These are phyloP conservation scores for Stachybotrys chartarum DNA, from an alignment of 2,329 filamentous ascomycete genomes.

Conservation along the genomic window DNA sequence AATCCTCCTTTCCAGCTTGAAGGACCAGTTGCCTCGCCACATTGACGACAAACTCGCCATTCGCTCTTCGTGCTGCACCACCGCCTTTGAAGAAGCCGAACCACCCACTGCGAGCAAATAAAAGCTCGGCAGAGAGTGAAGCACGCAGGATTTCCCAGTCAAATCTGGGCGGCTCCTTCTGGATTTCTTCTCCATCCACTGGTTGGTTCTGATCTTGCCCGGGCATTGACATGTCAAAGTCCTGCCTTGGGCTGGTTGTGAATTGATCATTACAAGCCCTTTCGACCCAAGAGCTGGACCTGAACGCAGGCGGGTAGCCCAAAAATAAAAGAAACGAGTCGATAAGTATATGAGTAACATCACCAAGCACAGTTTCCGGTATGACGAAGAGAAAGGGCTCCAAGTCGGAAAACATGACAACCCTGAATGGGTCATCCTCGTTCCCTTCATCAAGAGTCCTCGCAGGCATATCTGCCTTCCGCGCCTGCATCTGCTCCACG, in stretches of 20 bases:
- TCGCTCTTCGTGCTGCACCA: constrained; percentile 2
- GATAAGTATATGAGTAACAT: constrained; percentile 42
- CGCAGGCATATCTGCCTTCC: constrained; percentile 54
- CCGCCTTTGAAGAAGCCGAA: constrained; percentile 33
- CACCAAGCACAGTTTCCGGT: constrained; percentile 26
- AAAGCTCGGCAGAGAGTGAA: constrained; percentile 37
- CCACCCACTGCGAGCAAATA: constrained; percentile 41
- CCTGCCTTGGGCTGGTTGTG: constrained; percentile 7
- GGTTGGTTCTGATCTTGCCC: constrained; percentile 5
- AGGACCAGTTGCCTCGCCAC: constrained; percentile 54
- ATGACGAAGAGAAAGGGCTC: constrained; percentile 51
- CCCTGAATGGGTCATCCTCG: constrained; percentile 75
- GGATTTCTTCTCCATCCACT: constrained; percentile 9
- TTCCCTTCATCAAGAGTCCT: constrained; percentile 66
- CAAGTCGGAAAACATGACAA: constrained; percentile 75
- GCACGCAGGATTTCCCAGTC: constrained; percentile 18
- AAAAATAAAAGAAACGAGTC: constrained; percentile 67
- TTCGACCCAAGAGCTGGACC: constrained; percentile 17
- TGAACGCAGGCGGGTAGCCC: constrained; percentile 47
- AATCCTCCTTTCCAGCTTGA: constrained; percentile 14
- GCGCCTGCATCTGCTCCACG: constrained; percentile 44
- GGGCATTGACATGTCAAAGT: constrained; percentile 1
- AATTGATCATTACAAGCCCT: constrained; percentile 23
- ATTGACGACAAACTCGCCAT: constrained; percentile 39
- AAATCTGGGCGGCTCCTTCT: constrained; percentile 20